Evolutionary conservation across 495 filamentous ascomycete genomes (phyloP), one percentile per base, ranked within the genome.

Genomic region (Penicillium coprophilum): DNA sequence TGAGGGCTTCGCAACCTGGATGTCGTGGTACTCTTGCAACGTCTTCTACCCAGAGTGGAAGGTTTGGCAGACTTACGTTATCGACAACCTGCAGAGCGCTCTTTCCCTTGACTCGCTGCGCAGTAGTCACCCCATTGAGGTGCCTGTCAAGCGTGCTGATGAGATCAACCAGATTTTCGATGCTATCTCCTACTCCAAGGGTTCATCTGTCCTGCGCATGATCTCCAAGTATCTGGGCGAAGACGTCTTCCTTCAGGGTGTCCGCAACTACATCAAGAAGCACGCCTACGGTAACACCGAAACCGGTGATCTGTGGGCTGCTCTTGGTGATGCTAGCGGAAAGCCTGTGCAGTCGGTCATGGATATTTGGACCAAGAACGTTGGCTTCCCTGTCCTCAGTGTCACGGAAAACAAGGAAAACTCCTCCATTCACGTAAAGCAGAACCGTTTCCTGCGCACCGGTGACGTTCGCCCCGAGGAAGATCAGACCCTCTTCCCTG

Each of bases 111-210:
- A 98, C 71, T 95, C 92, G 11, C 77, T 97, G 39, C 86, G 93
- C 52, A 95, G 90, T 82, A 95, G 90, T 66, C 94, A 98, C 77
- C 93, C 94, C 34, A 95, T 98, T 60, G 93, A 98, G 75, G 92
- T 96, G 9, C 93, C 94, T 9, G 92, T 98, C 51, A 95, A 96
- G 80, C 85, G 85, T 54, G 92, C 93, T 34, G 90, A 95, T 60
- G 92, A 97, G 72, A 90, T 98, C 73, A 95, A 96, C 74, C 93
- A 98, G 76, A 96, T 98, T 66, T 98, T 98, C 67, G 94, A 98
- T 71, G 91, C 90, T 45, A 98, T 97, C 60, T 96, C 93, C 4
- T 97, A 98, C 75, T 90, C 88, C 30, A 98, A 98, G 79, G 94
- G 94, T 15, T 96, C 91, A 4, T 95, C 90, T 61, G 92, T 97